Base-by-base conservation (phyloP, 495 filamentous ascomycete species). In the Staphylotrichum tortipilum region DNA sequence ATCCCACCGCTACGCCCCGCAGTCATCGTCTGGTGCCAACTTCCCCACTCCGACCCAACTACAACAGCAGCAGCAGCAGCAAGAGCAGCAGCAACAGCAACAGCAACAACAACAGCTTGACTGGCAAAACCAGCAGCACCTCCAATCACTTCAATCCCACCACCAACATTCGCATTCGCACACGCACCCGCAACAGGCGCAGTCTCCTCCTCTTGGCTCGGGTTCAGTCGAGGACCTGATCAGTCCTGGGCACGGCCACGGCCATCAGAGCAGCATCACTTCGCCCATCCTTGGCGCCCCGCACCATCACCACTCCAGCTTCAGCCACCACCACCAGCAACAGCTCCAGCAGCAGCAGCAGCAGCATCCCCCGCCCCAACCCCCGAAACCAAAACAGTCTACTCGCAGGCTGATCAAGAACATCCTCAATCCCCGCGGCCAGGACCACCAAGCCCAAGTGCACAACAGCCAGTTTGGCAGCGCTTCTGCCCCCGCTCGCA, bases 351-450 rank as follows among this genome's bases (percentile, higher is more conserved):
- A 41, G 19, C 53, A 48, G n/a, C 58, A 56, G 35, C 59, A 66
- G 6, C 60, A 61, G 35, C 62, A 62, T 41, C 54, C 67, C 51
- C 67, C 60, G 47, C 67, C 47, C 48, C 63, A 53, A 37, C 69
- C 63, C 33, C 67, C 54, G 44, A 68, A 56, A n/a, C 30, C 57
- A 19, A 74, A 68, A 61, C 65, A 61, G 50, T 72, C 67, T 24
- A 68, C 67, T 31, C 68, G 65, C 43, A 74, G 67, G 56, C 63
- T 73, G 40, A 67, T 74, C 50, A 76, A 69, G 61, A 70, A 65
- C 52, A 68, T 70, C 44, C 58, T 72, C 14, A 59, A 69, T 35
- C 67, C 64, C 36, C 46, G 39, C 24, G 62, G 67, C 51, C 62
- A 65, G 42, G 64, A 72, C 48, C 34, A 24, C 28, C 28, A 52